These are phyloP conservation scores for Viola odorata DNA, from an alignment of 345 rosid species.

Conservation along the genomic window DNA sequence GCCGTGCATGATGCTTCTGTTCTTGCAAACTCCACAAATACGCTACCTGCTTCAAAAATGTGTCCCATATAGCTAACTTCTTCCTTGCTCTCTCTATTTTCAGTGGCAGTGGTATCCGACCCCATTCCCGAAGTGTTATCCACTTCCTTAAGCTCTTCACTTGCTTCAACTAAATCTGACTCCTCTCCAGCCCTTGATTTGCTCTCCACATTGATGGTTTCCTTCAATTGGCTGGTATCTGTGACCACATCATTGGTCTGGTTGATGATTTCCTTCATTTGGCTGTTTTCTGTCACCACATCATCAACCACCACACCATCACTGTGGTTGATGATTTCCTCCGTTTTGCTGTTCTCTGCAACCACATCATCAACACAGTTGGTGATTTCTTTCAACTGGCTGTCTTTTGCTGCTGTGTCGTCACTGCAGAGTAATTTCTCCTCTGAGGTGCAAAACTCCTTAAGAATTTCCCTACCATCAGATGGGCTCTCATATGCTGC, in stretches of 20 bases:
- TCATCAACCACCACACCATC: neutral
- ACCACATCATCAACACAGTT: no score
- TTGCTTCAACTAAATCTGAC: slow-evolving; percentile 17
- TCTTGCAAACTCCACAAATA: slow-evolving; percentile 75
- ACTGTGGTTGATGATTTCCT: neutral
- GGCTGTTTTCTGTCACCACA: no score
- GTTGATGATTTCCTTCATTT: neutral
- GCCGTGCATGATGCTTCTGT: slow-evolving; percentile 61
- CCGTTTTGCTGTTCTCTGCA: no score
- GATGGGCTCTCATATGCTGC: slow-evolving; percentile 7
- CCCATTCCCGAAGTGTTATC: neutral
- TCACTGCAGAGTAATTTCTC: slow-evolving; percentile 21
- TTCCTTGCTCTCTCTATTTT: slow-evolving; percentile 29
- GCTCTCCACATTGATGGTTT: slow-evolving; percentile 10
- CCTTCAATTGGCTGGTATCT: neutral
- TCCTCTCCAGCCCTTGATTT: slow-evolving; percentile 20
- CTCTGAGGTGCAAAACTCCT: slow-evolving; percentile 17
- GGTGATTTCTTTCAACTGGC: no score
- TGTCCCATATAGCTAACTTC: slow-evolving; percentile 19
- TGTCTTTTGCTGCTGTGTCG: no score
- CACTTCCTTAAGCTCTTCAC: slow-evolving; percentile 12
- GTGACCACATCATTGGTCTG: neutral
- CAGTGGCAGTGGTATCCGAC: slow-evolving; percentile 12
- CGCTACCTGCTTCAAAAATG: slow-evolving; percentile 56
- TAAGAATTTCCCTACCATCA: slow-evolving; percentile 9